Base-by-base conservation (phyloP, 1,284 basidiomycete species). In the Stygiomarasmius scandens region DNA sequence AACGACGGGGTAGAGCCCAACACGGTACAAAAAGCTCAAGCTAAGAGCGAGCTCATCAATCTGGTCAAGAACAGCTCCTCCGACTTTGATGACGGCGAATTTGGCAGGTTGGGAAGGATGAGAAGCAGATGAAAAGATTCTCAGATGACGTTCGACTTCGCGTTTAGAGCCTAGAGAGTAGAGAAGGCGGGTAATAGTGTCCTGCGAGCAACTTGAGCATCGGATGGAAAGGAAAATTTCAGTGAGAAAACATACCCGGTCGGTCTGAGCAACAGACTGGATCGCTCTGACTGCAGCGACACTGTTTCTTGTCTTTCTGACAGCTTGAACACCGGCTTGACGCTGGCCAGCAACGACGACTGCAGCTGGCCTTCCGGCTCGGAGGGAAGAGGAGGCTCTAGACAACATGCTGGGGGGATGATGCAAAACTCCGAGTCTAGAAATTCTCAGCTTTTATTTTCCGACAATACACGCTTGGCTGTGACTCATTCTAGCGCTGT, bases 91-190 rank as follows among this genome's bases (percentile, higher is more conserved):
- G 59, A 96, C 94, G 32, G 94, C 94, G 67, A 96, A 96, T 72
- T 93, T 95, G 62, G 93, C 93, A 23, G 89, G 89, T 58, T 92
- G 84, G 19, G 88, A 85, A 1, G 89, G 83, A 67, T 94, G 89
- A 11, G 92, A 92, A 41, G 92, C 89, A 24, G 92, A 89, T 12
- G 93, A 95, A 73, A 98, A 98, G 70, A 98, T 97, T 55, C 95
- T 89, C 49, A 98, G 88, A 78, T 98, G 95, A 64, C 95, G 88
- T 72, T 96, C 95, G 61, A 98, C 95, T 74, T 98, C 95, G 64
- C 94, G 91, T 69, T 96, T 94, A 24, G 92, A 93, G 50, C 95
- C 95, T 63, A 98, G 90, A 36, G 95, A 97, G 77, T 97, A 97
- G 45, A 98, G 83, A 20, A 98, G 80, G 52, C 95, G 89, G 54